phyloP scores from a whole-genome alignment of 2,329 filamentous ascomycete species.

The Phaeosphaeria sp. region DNA sequence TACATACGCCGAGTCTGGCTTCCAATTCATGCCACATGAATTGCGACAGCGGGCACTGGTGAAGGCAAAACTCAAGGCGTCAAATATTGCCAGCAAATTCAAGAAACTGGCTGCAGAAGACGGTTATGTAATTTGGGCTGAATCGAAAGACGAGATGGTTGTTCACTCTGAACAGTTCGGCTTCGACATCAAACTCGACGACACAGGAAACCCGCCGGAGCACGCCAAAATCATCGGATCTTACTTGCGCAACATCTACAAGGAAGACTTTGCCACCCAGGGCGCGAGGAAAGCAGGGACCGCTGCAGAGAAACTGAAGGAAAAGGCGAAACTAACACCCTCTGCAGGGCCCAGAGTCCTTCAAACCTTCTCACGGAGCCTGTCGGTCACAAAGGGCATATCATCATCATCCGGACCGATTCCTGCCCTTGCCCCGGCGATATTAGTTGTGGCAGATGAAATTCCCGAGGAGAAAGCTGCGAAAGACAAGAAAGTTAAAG shows the following conservation, averaged over 20 bases:
- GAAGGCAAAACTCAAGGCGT: conserved; percentile 21
- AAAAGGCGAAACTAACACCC: no score
- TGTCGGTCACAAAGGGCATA: background rate
- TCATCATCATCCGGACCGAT: background rate
- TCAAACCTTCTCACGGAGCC: no score
- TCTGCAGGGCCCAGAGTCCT: no score
- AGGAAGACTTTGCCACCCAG: conserved; percentile 3
- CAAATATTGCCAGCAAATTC: conserved; percentile 12
- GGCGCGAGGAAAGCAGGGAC: background rate
- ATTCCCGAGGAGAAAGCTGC: background rate
- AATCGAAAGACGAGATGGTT: conserved; percentile 12
- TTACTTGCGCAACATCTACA: conserved; percentile 18
- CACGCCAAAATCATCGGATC: background rate
- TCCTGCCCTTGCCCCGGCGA: background rate
- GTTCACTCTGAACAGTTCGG: conserved; percentile 21
- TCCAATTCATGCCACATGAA: conserved; percentile 17
- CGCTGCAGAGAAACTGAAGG: background rate
- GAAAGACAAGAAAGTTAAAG: background rate
- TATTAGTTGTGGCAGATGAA: background rate
- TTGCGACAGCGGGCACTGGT: conserved; percentile 8
- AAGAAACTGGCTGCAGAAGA: conserved; percentile 7
- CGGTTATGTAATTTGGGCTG: conserved; percentile 14
- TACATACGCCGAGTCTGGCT: conserved; percentile 9
- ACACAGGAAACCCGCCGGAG: conserved; percentile 6
- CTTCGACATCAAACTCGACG: conserved; percentile 9